These are phyloP conservation scores for Mycena sp. DNA, from an alignment of 1,284 basidiomycete species.

Conservation along the genomic window DNA sequence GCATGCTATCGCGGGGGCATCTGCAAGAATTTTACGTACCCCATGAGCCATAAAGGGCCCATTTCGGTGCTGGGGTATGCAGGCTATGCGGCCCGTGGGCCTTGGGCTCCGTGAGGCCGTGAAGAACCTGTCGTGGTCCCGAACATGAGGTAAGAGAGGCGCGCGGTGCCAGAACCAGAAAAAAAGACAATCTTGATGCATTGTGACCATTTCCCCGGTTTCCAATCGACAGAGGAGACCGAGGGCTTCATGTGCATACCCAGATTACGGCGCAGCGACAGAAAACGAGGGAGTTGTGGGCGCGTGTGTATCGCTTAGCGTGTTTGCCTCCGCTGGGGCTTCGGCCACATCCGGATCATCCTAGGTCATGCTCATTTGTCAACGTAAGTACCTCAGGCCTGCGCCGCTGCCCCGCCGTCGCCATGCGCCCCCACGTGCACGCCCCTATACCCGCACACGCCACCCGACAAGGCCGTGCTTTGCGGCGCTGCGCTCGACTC, in stretches of 20 bases:
- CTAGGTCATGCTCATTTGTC: no score
- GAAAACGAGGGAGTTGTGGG: neutral
- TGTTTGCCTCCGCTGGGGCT: neutral
- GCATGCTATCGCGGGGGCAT: neutral
- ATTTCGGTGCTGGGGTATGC: neutral
- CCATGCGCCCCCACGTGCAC: no score
- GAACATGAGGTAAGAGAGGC: neutral
- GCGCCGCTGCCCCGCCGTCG: no score
- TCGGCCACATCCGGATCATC: no score
- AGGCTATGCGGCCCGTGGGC: neutral
- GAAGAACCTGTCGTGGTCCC: neutral
- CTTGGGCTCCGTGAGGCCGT: neutral
- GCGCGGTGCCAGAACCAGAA: neutral
- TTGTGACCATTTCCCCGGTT: neutral
- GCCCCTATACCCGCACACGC: no score
- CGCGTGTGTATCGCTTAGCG: neutral
- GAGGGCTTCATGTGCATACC: neutral
- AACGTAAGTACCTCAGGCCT: no score
- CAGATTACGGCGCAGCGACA: neutral
- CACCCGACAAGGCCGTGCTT: no score
- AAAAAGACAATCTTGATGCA: neutral
- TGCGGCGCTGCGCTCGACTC: no score
- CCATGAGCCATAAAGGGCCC: neutral
- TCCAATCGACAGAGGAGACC: neutral
- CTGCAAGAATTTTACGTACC: neutral